Conservation (phyloP, 768 basidiomycete species). For the Boletus rubropictus region DNA sequence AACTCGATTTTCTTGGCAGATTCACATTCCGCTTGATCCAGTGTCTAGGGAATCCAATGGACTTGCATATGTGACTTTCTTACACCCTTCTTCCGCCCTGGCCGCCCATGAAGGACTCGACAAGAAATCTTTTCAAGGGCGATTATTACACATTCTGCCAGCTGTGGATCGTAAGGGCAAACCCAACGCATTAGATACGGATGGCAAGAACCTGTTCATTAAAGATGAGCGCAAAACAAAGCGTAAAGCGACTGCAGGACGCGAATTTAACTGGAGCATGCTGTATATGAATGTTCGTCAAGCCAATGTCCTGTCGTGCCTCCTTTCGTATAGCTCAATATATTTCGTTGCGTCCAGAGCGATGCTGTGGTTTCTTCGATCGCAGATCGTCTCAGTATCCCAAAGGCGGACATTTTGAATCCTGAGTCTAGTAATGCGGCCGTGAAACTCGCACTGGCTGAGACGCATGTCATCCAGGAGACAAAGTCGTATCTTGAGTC, state of each 20-base stretch:
- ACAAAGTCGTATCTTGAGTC: slow-evolving; percentile 86
- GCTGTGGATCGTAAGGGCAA: slow-evolving; percentile 65
- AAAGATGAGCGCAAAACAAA: slow-evolving; percentile 56
- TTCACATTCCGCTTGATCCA: slow-evolving; percentile 52
- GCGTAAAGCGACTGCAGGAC: slow-evolving; percentile 61
- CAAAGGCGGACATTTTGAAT: slow-evolving; percentile 85
- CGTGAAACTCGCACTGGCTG: slow-evolving; percentile 92
- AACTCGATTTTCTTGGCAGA: slow-evolving; percentile 27
- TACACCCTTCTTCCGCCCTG: slow-evolving; percentile 43
- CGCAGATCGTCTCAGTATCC: slow-evolving; percentile 80
- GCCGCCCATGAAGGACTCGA: slow-evolving; percentile 76
- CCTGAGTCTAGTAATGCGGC: slow-evolving; percentile 78
- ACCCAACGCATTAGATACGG: slow-evolving; percentile 35
- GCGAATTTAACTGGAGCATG: slow-evolving; percentile 90
- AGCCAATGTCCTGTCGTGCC: slow-evolving; percentile 14
- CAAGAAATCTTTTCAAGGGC: slow-evolving; percentile 82
- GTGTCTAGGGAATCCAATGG: slow-evolving; percentile 49
- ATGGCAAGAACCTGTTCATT: slow-evolving; percentile 44
- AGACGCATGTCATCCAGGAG: slow-evolving; percentile 93
- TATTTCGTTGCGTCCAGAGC: slow-evolving; percentile 45
- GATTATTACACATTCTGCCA: slow-evolving; percentile 84
- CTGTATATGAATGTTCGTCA: slow-evolving; percentile 93
- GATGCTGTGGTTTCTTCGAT: slow-evolving; percentile 92
- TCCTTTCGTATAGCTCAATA: slow-evolving; percentile 19
- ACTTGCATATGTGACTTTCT: slow-evolving; percentile 55